Evolutionary conservation across 495 filamentous ascomycete species (phyloP).

Genomic region (Apodospora peruviana): DNA sequence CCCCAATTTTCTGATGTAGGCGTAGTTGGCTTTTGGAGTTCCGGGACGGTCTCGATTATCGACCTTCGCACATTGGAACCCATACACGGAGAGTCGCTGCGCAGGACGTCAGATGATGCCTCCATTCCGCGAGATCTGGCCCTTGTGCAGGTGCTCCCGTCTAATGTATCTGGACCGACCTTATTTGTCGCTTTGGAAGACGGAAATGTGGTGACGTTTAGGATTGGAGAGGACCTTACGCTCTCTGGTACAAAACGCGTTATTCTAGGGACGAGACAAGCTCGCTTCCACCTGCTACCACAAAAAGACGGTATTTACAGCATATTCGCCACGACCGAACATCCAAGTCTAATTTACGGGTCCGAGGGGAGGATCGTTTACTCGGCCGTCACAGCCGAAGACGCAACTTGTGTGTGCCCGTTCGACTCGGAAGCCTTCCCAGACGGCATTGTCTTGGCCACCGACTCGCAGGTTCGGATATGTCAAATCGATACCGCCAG

Average conservation of each 20-base stretch:
- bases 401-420: conserved; percentile 70
- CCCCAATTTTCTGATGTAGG: conserved; percentile 46
- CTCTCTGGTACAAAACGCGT: conserved; percentile 73
- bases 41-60: conserved; percentile 66
- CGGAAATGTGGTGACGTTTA: conserved; percentile 84
- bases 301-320: conserved; percentile 56
- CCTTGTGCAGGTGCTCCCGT: conserved; percentile 64
- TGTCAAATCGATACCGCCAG: conserved; percentile 76
- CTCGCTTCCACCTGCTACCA: conserved; percentile 72
- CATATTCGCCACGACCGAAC: conserved; percentile 90
- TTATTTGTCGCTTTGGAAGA: conserved; percentile 93
- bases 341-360: conserved; percentile 87
- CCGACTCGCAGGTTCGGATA: conserved; percentile 69
- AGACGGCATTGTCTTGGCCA: conserved; percentile 72
- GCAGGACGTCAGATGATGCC: conserved; percentile 56
- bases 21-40: conserved; percentile 81
- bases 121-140: conserved; percentile 79
- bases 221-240: conserved; percentile 54
- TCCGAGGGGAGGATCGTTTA: conserved; percentile 84
- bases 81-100: conserved; percentile 34
- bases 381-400: conserved; percentile 90
- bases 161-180: conserved; percentile 49
- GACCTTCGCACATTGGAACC: conserved; percentile 57
- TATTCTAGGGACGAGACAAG: conserved; percentile 79
- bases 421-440: conserved; percentile 82